Percentiles rank a stretch among this genome's conserved stretches.
phyloP scores from a whole-genome alignment of 345 rosid genomes.

The Ceriops zippeliana region DNA sequence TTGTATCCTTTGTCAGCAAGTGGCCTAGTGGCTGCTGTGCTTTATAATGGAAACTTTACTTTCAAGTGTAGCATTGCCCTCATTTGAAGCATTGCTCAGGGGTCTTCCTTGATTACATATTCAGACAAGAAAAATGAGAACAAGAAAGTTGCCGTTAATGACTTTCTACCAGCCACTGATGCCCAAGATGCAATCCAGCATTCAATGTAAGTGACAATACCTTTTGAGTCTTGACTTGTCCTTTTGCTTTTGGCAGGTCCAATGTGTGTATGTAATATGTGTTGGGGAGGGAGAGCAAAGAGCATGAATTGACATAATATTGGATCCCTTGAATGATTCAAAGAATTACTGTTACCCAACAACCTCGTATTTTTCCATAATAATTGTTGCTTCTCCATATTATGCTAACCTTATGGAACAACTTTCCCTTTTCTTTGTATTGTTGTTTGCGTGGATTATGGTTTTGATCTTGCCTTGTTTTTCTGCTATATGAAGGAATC shows the following conservation, averaged over 20 bases:
- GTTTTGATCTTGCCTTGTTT: not conserved
- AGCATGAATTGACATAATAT: not conserved
- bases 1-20: constrained; percentile 24
- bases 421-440: too few relatives aligned
- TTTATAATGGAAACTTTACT: not conserved
- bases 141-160: constrained; percentile 38
- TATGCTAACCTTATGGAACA: too few relatives aligned
- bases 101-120: constrained; percentile 11
- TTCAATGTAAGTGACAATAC: constrained; percentile 23
- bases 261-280: not conserved
- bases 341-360: too few relatives aligned
- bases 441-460: not conserved
- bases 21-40: not conserved
- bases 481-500: constrained; percentile 20
- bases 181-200: constrained; percentile 30
- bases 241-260: not conserved
- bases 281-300: not conserved
- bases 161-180: constrained; percentile 32
- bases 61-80: not conserved
- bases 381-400: too few relatives aligned
- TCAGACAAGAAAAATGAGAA: constrained; percentile 55
- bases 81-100: not conserved
- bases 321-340: not conserved
- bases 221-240: not conserved
- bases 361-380: too few relatives aligned